These are phyloP conservation scores for Plasmodium coatneyi DNA, from an alignment of 169 alveolate species.

Conservation along the genomic window DNA sequence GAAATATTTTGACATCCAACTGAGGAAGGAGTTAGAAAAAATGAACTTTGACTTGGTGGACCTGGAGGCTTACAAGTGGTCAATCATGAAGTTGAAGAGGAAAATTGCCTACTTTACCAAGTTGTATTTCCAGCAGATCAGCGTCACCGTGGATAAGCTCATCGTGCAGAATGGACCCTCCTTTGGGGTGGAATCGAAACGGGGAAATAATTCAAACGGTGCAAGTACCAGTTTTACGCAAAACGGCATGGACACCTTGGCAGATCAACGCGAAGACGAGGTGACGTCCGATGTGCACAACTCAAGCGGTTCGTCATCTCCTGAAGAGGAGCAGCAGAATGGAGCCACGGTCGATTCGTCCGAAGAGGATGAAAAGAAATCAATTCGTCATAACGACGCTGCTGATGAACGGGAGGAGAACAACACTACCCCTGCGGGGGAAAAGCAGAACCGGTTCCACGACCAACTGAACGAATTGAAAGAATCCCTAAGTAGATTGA, in stretches of 20 bases:
- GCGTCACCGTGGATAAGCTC: slow-evolving; percentile 61
- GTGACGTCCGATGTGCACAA: neutral
- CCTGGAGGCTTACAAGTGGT: slow-evolving; percentile 47
- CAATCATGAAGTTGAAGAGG: slow-evolving; percentile 43
- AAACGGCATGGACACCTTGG: neutral
- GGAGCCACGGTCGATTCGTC: neutral
- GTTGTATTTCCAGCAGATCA: slow-evolving; percentile 65
- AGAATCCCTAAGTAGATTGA: neutral
- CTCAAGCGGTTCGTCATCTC: neutral
- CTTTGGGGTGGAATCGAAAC: neutral
- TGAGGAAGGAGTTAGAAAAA: slow-evolving; percentile 46
- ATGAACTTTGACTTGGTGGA: slow-evolving; percentile 52
- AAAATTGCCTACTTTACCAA: slow-evolving; percentile 49
- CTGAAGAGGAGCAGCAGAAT: neutral
- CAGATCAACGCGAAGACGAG: neutral
- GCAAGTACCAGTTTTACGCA: neutral
- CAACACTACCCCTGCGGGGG: neutral
- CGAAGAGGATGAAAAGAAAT: neutral
- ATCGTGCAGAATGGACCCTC: slow-evolving; percentile 13
- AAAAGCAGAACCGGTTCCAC: neutral
- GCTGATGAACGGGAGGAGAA: neutral
- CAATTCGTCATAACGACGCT: neutral
- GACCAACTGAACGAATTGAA: slow-evolving; percentile 9
- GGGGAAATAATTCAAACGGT: neutral
- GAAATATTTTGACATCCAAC: slow-evolving; percentile 57